Base-by-base conservation (phyloP, 305 asterid genomes). In the Lippia alba region DNA sequence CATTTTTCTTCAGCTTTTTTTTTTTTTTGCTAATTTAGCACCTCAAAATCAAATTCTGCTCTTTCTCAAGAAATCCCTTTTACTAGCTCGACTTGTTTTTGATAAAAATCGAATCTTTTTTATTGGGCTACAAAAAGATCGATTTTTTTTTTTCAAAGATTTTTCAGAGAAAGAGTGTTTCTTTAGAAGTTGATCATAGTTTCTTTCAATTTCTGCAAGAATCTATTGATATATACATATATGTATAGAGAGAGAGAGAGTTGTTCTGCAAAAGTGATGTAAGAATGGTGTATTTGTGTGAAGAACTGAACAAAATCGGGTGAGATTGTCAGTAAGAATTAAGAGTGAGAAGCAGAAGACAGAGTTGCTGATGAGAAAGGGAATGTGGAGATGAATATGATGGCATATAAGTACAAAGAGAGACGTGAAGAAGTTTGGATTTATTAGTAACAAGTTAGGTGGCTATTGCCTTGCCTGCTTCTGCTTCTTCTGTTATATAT, bases 381-480 rank as follows among this genome's bases (percentile, higher is more conserved):
- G 78, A 46, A 57, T 45, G 63, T 48, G 74, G 36, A 18, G 59
- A 64, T 49, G 41, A 36, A 36, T 36, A 36, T 36, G 41, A 36
- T 36, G 41, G 5, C 16, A 44, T 18, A 46, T 60, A 61, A 71
- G 55, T 60, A 64, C 60, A 70, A 32, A 72, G 75, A 77, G 76
- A 55, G 51, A 19, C 77, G 77, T 78, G 68, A 14, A 78, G 64
- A 67, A 68, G 2, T 72, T 76, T 59, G 67, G 76, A 79, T 64
- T 67, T 64, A 70, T 78, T 70, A 4, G 83, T 61, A 66, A 70
- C 72, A 69, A 63, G 61, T 69, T 69, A 59, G 75, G 76, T 67
- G 73, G 82, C 81, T 70, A 77, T 66, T 78, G 71, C 71, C 64
- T 55, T 24, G 66, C 66, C 66, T 64, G 76, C 49, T 44, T 44